These are phyloP conservation scores for Stachybotrys echinatus DNA, from an alignment of 2,329 filamentous ascomycete species.

Conservation along the genomic window DNA sequence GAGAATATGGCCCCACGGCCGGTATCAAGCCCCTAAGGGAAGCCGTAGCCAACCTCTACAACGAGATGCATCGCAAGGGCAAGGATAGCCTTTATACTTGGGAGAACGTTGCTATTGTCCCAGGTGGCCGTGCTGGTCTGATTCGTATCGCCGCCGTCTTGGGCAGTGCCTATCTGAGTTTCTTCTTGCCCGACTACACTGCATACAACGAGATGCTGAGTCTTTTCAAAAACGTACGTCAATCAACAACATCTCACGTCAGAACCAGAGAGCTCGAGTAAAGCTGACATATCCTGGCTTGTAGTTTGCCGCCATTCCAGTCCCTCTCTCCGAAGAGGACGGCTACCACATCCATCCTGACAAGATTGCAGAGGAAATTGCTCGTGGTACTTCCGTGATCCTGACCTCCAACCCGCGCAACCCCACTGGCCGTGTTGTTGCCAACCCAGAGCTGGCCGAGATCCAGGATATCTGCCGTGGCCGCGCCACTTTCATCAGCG, in stretches of 20 bases:
- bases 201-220: constrained; percentile 98
- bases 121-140: constrained; percentile 84
- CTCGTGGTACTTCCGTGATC: constrained; percentile 80
- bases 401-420: constrained; percentile 94
- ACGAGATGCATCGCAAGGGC: constrained; percentile 82
- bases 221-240: constrained; percentile 76
- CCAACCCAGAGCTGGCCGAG: constrained; percentile 77
- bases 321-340: constrained; percentile 77
- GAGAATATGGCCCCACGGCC: constrained; percentile 91
- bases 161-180: constrained; percentile 86
- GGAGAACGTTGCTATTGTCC: constrained; percentile 97
- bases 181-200: constrained; percentile 94
- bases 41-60: constrained; percentile 89
- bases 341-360: constrained; percentile 90
- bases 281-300: background rate
- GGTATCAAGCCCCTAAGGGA: constrained; percentile 87
- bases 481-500: constrained; percentile 85
- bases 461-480: constrained; percentile 93
- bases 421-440: constrained; percentile 83
- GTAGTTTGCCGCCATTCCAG: constrained; percentile 79
- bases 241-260: constrained; percentile 5
- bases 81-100: constrained; percentile 89
- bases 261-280: background rate
- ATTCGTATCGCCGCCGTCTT: constrained; percentile 93
- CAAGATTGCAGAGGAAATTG: constrained; percentile 88